A percentile compares a stretch with the other conserved stretches of the same genome.
These are phyloP conservation scores for Sporisorium reilianum DNA, from an alignment of 1,284 basidiomycete species.

Conservation along the genomic window DNA sequence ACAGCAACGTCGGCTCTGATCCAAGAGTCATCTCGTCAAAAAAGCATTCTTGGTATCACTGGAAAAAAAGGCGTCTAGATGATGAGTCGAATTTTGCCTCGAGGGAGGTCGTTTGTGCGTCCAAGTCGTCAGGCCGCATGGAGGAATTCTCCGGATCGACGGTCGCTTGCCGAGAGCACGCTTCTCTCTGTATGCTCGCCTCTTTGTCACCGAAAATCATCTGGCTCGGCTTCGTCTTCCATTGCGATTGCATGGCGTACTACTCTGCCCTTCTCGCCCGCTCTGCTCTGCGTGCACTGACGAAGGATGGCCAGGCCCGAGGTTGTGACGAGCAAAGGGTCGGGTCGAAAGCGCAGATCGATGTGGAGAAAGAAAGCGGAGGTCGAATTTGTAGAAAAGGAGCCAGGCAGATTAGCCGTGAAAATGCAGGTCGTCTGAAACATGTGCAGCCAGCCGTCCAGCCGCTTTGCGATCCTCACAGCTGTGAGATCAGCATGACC, in stretches of 20 bases:
- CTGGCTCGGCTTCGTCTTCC: background rate
- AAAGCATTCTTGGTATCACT: too few relatives aligned
- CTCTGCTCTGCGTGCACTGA: background rate
- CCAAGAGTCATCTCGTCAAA: too few relatives aligned
- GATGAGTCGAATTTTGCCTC: constrained; percentile 1
- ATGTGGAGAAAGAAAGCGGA: background rate
- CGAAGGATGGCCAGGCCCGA: background rate
- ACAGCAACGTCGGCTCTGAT: too few relatives aligned
- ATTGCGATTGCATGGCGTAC: background rate
- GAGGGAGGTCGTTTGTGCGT: background rate
- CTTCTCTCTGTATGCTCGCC: too few relatives aligned
- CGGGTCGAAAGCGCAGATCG: background rate
- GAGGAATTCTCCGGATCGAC: constrained; percentile 11
- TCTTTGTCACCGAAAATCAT: background rate
- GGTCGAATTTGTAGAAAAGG: background rate
- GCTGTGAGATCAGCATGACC: background rate
- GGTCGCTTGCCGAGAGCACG: background rate
- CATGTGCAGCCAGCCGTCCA: background rate
- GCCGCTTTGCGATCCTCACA: background rate
- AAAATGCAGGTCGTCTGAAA: background rate
- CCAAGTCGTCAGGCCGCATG: constrained; percentile 1
- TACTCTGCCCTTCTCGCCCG: too few relatives aligned
- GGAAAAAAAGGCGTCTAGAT: background rate
- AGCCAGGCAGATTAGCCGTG: constrained; percentile 1
- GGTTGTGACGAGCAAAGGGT: background rate